Base-by-base conservation (phyloP, 768 basidiomycete genomes). In the Tephrocybe sp. region DNA sequence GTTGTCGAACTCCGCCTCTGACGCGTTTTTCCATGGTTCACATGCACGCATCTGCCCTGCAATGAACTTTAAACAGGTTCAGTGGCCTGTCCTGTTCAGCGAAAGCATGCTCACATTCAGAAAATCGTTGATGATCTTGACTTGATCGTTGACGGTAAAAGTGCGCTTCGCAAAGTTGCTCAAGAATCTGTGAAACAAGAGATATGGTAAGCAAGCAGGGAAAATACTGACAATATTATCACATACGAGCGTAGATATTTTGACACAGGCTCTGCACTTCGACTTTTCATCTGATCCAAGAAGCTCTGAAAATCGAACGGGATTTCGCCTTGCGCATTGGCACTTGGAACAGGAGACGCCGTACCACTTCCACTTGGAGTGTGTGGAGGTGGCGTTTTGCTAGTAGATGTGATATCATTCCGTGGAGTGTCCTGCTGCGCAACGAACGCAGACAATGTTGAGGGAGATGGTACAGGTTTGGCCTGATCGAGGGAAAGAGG, bases 81-180 rank as follows among this genome's bases (percentile, higher is more conserved):
- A 65, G 45, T 39, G 18, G 45, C 31, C 18, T 18, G 19, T 2
- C 12, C 33, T 45, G 34, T 18, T 23, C 45, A 39, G 8, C 25
- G 4, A 34, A 37, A 15, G 27, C 23, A 44, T 13, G 63, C 84
- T 67, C 64, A 94, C 94, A 54, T 75, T 78, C 33, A 97, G 72
- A 61, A 98, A 99, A 60, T 98, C 94, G 60, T 90, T 87, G 61
- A 99, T 93, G 47, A 98, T 82, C 69, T 91, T 95, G 51, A 97
- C 83, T 64, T 98, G 95, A 61, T 98, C 97, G 52, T 81, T 82
- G 23, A 95, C 88, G 2, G 91, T 88, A 64, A 94, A 95, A 2
- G 91, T 87, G 53, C 89, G 79, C 68, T 94, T 97, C 19, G 91
- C 73, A 58, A 98, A 97, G 58, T 94, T 95, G 64, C 86, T 90